Evolutionary conservation across 1,284 basidiomycete species (phyloP), one percentile per base, ranked within the genome.

Genomic region (Phellopilus nigrolimitatus): DNA sequence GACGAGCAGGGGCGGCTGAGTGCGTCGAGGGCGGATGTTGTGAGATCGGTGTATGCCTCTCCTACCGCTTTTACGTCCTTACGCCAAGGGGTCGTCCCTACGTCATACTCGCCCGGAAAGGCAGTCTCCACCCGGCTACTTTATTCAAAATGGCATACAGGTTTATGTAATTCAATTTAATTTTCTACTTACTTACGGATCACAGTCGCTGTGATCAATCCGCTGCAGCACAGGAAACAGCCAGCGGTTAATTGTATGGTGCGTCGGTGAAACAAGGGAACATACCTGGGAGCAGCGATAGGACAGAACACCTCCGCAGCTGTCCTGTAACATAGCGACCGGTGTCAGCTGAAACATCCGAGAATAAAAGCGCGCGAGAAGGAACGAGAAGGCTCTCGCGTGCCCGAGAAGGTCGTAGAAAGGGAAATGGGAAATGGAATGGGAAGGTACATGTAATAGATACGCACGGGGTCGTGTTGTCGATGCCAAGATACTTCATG

Each of bases 231-330:
- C 7, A 19, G 30, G 40, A n/a, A n/a, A n/a, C n/a, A n/a, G n/a
- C n/a, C n/a, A n/a, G n/a, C n/a, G n/a, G n/a, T n/a, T n/a, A n/a
- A n/a, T n/a, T n/a, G n/a, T n/a, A n/a, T n/a, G n/a, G n/a, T n/a
- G n/a, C n/a, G n/a, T n/a, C n/a, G n/a, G n/a, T n/a, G n/a, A n/a
- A 8, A 2, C 19, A 13, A n/a, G 12, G 19, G 36, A 54, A 58
- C 67, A 62, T 57, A 85, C 83, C 84, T 88, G 28, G 90, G 89
- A 27, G 86, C 84, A n/a, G 84, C 73, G 42, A 88, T 71, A 37
- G 90, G 89, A 58, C 80, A 74, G 68, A 92, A 92, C 19, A 92
- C 89, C 63, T 91, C 88, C 39, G 87, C 88, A n/a, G 76, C 71
- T 2, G 79, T 73, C 61, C 84, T 86, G 63, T 60, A 66, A 31